Evolutionary conservation across 2,329 filamentous ascomycete species (phyloP), one percentile per base, ranked within the genome.

Genomic region (Penicillium freii): DNA sequence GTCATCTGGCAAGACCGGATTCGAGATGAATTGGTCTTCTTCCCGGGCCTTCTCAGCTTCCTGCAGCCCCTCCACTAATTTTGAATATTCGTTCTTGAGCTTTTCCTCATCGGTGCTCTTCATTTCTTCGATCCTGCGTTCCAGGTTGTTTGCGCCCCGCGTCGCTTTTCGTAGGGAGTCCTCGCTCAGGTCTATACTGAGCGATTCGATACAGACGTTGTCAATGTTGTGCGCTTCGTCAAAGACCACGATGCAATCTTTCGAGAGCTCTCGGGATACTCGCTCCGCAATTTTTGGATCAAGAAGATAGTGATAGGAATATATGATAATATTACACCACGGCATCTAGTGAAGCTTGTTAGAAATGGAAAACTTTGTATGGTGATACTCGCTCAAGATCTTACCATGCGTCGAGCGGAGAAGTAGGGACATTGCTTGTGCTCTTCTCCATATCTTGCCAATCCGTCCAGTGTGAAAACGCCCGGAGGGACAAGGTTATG

Each of bases 141-240:
- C 94, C 1, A 99, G 80, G 65, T 96, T 97, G 63, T 88, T 88
- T 13, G 93, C 95, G 5, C 94, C 94, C 63, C 92, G 84, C 1
- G 92, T 92, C 21, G 94, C 94, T 76, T 91, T 96, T 23, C 92
- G 86, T 52, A 99, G 75, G 0, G 93, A 97, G 66, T 97, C 94
- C 71, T 99, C 92, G 0, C 93, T 97, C 56, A 99, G 85, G 69
- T 99, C 94, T 42, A 96, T 97, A 70, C 94, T 99, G 13, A 97
- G 79, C 2, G 94, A 93, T 71, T 99, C 94, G 65, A 99, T 99
- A 73, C 95, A 99, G 58, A 99, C 94, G 71, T 99, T 99, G 81
- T 99, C 94, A 66, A 99, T 99, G 71, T 99, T 99, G 78, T 99
- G 94, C 15, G 94, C 94, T 75, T 99, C 94, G 70, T 99, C 94